A percentile compares a stretch with the other conserved stretches of the same genome.
These are phyloP conservation scores for Vigna nakashimae DNA, from an alignment of 306 rosid genomes.

Conservation along the genomic window DNA sequence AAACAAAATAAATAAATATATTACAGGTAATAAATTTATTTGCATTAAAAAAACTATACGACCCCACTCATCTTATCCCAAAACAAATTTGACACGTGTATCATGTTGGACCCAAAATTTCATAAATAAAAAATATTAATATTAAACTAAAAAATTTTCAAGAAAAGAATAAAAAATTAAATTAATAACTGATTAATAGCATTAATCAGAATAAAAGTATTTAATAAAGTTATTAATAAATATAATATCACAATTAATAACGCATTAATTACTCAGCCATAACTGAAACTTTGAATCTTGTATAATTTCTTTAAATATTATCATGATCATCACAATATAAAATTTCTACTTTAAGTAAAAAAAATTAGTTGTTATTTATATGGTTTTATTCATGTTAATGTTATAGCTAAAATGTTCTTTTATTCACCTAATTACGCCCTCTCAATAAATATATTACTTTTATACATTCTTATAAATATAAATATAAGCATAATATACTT, in stretches of 20 bases:
- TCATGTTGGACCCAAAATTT: not conserved
- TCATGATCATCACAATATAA: too few relatives aligned
- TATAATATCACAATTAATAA: not conserved
- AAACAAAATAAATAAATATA: not conserved
- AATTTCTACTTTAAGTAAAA: too few relatives aligned
- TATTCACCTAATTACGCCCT: too few relatives aligned
- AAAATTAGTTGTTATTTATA: too few relatives aligned
- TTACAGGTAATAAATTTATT: not conserved
- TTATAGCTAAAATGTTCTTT: too few relatives aligned
- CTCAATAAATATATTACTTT: too few relatives aligned
- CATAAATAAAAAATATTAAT: not conserved
- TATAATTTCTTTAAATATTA: too few relatives aligned
- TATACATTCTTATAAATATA: too few relatives aligned
- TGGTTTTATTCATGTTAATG: too few relatives aligned
- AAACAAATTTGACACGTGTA: conserved; percentile 20
- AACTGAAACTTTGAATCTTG: too few relatives aligned
- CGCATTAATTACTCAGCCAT: not conserved
- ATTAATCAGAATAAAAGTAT: not conserved
- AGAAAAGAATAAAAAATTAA: not conserved
- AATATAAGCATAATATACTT: too few relatives aligned
- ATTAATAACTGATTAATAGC: not conserved
- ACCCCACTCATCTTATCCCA: not conserved
- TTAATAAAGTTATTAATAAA: not conserved
- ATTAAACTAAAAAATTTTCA: not conserved
- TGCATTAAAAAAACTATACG: not conserved